Base-by-base conservation (phyloP, 2,329 filamentous ascomycete species). In the Elsinoe fawcettii region DNA sequence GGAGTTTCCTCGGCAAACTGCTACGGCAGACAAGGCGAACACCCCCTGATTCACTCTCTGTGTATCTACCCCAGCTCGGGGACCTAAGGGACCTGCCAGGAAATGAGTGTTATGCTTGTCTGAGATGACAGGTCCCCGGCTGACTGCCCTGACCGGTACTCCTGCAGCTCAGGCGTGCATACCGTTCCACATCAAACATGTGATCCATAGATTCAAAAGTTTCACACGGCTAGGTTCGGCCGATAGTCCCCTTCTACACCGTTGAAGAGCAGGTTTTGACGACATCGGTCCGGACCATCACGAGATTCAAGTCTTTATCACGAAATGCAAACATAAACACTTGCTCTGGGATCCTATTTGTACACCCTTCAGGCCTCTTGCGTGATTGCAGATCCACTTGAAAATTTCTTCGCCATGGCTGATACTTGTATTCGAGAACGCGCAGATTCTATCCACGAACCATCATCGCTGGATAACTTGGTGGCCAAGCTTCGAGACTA, bases 401-500 rank as follows among this genome's bases (percentile, higher is more conserved):
- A 14, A 36, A 36, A 53, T 5, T 37, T 20, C 27, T 34, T 34
- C 49, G 30, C 32, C 34, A 53, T 53, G 49, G 32, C 20, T 25
- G 32, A 39, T 34, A 37, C 34, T 25, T 39, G 30, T 16, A 20
- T 25, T 34, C 30, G 20, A 25, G 30, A 53, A 39, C 49, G 34
- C 20, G 32, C 49, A 5, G 49, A 53, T 18, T 53, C 49, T 7
- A 53, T 53, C 9, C 49, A 56, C 9, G 54, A 56, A 25, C 54
- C 54, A 6, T 46, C 39, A 16, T 56, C 54, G 22, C 23, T 56
- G 12, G 54, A 56, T 23, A 25, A n/a, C 18, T 83, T 95, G 46
- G 87, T 95, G 57, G 67, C 80, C 59, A 81, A 82, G n/a, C 81
- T 96, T 64, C 90, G 86, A 66, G 75, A 80, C 57, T 83, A 82